Evolutionary conservation across 2,329 filamentous ascomycete genomes (phyloP).

Genomic region (Dothistroma septosporum): DNA sequence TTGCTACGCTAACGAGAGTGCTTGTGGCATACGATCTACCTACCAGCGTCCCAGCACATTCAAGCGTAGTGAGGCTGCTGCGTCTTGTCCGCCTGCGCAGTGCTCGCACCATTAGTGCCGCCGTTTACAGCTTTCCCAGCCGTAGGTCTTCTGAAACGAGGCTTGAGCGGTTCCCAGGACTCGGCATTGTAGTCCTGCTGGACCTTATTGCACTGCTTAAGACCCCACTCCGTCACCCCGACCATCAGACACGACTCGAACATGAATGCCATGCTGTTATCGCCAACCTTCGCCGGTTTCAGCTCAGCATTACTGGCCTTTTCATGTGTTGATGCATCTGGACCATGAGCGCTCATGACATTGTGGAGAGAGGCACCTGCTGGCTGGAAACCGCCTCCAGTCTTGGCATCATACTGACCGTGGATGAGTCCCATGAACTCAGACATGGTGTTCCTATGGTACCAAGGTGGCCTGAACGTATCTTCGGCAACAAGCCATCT

Average conservation of each 20-base stretch:
- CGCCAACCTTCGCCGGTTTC: slow-evolving; percentile 55
- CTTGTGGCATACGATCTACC: not conserved
- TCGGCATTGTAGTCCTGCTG: slow-evolving; percentile 73
- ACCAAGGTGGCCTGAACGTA: slow-evolving; percentile 69
- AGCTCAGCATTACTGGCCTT: slow-evolving; percentile 55
- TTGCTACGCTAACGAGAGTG: not conserved
- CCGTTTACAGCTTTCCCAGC: slow-evolving; percentile 14
- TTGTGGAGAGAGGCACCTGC: slow-evolving; percentile 55
- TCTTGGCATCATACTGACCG: slow-evolving; percentile 58
- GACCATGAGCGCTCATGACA: slow-evolving; percentile 46
- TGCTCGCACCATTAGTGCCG: slow-evolving; percentile 6
- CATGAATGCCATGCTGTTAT: slow-evolving; percentile 63
- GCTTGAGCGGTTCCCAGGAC: slow-evolving; percentile 63
- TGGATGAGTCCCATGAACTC: slow-evolving; percentile 62
- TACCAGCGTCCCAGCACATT: not conserved
- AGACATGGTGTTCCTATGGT: slow-evolving; percentile 65
- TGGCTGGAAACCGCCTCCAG: slow-evolving; percentile 54
- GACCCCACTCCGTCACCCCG: slow-evolving; percentile 67
- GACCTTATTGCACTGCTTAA: slow-evolving; percentile 66
- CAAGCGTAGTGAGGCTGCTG: slow-evolving; percentile 20
- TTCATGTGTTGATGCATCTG: slow-evolving; percentile 55
- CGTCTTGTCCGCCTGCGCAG: slow-evolving; percentile 13
- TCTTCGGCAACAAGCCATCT: slow-evolving; percentile 66
- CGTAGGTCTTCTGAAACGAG: slow-evolving; percentile 39
- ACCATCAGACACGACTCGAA: slow-evolving; percentile 67